Evolutionary conservation across 2,329 filamentous ascomycete species (phyloP).

Genomic region (Cordyceps farinosa): DNA sequence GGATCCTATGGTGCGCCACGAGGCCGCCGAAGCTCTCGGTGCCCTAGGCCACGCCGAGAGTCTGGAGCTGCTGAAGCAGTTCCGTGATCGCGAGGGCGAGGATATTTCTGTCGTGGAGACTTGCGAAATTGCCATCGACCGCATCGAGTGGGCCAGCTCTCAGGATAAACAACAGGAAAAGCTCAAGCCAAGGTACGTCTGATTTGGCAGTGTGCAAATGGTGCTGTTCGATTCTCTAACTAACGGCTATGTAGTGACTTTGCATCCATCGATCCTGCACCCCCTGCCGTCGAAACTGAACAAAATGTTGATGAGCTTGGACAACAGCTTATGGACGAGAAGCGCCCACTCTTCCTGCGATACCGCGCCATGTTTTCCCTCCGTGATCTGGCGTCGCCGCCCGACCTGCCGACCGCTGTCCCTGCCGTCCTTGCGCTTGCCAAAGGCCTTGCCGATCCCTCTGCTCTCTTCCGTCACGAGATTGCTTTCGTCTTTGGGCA

Average conservation of each 20-base stretch:
- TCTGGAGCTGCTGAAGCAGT: constrained; percentile 66
- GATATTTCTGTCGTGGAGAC: constrained; percentile 84
- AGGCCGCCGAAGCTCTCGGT: constrained; percentile 91
- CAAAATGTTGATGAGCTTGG: constrained; percentile 72
- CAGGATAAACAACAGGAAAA: constrained; percentile 69
- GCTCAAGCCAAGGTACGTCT: constrained; percentile 70
- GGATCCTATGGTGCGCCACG: constrained; percentile 92
- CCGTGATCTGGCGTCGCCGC: constrained; percentile 89
- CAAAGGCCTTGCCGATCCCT: constrained; percentile 78
- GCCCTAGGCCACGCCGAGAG: constrained; percentile 75
- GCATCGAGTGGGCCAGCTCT: constrained; percentile 90
- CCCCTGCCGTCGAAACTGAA: constrained; percentile 71
- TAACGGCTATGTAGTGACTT: constrained; percentile 67
- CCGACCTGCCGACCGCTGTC: constrained; percentile 82
- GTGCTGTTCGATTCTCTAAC: constrained; percentile 23
- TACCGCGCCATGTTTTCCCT: constrained; percentile 98
- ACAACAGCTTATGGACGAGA: constrained; percentile 72
- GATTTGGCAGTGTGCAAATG: constrained; percentile 14
- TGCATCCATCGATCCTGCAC: constrained; percentile 90
- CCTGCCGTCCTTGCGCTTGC: constrained; percentile 85
- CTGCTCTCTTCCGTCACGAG: constrained; percentile 93
- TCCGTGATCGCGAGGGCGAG: constrained; percentile 73
- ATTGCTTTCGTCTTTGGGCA: constrained; percentile 98
- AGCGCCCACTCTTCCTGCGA: constrained; percentile 77
- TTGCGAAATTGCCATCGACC: constrained; percentile 91